Evolutionary conservation across 345 rosid genomes (phyloP), one percentile per base, ranked within the genome.

Genomic region (Lumnitzera littorea): DNA sequence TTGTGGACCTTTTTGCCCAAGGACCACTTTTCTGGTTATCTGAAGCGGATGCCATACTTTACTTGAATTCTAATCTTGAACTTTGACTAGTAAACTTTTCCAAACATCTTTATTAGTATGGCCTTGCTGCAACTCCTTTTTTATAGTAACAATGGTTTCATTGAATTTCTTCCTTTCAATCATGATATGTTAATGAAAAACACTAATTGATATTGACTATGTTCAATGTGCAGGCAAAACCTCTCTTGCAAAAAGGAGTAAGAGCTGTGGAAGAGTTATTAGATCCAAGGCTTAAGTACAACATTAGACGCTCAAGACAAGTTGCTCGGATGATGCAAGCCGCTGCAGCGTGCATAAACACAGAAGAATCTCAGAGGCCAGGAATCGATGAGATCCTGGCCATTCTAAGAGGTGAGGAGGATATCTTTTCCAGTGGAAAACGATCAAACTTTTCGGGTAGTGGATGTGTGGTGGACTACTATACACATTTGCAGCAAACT

Each of bases 331-430:
- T 77, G 88, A 85, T 84, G 56, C 80, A 77, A 70, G 96, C 91
- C 59, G 96, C 96, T 24, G 80, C 85, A 15, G 91, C 84, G 9
- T 89, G 91, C 64, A 54, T 82, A 72, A 81, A 58, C 62, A 78
- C 57, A 3, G 96, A 92, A 71, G 98, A 92, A 63, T 84, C 86
- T 1, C 76, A 64, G 57, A 80, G 98, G 66, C 94, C 96, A 0
- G 73, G 66, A 53, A 79, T 87, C n/a, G 64, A 74, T 4, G 84
- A 78, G 76, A 75, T 84, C 49, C 62, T 80, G 5, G 69, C 79
- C 15, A 80, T 89, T 29, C 63, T 92, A 17, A 77, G 74, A 77
- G 94, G 98, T 0, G 76, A 80, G 66, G 84, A 75, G 53, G 72
- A 72, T 57, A 73, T 68, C 51, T 64, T 76, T 12, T 61, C 67